phyloP scores from a whole-genome alignment of 352 stramenopile species.

The Phytophthora palmivora region DNA sequence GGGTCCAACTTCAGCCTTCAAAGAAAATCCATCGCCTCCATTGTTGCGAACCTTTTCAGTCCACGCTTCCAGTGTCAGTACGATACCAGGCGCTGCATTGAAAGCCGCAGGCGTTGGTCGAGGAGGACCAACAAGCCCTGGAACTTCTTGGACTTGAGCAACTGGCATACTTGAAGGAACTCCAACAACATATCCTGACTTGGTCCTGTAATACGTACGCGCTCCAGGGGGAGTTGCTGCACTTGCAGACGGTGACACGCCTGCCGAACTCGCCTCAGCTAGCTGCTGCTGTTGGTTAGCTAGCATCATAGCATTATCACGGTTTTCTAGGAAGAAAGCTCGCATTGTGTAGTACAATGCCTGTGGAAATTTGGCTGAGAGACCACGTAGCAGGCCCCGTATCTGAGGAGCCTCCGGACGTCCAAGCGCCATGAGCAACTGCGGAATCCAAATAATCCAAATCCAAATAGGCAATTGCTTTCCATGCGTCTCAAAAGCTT shows the following conservation, averaged over 20 bases:
- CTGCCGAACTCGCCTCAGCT: slow-evolving; percentile 15
- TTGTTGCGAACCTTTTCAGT: slow-evolving; percentile 61
- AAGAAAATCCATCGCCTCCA: slow-evolving; percentile 33
- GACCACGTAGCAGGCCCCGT: slow-evolving; percentile 76
- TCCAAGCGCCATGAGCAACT: slow-evolving; percentile 96
- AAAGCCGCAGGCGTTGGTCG: slow-evolving; percentile 70
- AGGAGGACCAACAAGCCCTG: slow-evolving; percentile 74
- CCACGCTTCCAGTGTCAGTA: slow-evolving; percentile 80
- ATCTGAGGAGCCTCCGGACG: slow-evolving; percentile 92
- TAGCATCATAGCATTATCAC: slow-evolving; percentile 86
- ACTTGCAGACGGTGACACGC: slow-evolving; percentile 35
- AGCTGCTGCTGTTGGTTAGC: slow-evolving; percentile 46
- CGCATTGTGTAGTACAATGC: slow-evolving; percentile 98
- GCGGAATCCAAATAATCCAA: slow-evolving; percentile 99
- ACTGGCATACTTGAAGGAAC: slow-evolving; percentile 65
- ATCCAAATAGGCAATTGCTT: slow-evolving; percentile 97
- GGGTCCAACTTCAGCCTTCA: slow-evolving; percentile 78
- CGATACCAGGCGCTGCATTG: slow-evolving; percentile 62
- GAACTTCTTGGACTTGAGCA: slow-evolving; percentile 72
- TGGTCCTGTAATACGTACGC: slow-evolving; percentile 80
- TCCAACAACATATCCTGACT: slow-evolving; percentile 80
- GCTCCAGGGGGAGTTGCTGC: slow-evolving; percentile 26
- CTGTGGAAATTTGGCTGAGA: slow-evolving; percentile 96
- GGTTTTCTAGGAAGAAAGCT: slow-evolving; percentile 97
- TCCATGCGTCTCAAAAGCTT: slow-evolving; percentile 94